Conservation (phyloP, 257 asterid genomes). For the Fraxinus anomala region DNA sequence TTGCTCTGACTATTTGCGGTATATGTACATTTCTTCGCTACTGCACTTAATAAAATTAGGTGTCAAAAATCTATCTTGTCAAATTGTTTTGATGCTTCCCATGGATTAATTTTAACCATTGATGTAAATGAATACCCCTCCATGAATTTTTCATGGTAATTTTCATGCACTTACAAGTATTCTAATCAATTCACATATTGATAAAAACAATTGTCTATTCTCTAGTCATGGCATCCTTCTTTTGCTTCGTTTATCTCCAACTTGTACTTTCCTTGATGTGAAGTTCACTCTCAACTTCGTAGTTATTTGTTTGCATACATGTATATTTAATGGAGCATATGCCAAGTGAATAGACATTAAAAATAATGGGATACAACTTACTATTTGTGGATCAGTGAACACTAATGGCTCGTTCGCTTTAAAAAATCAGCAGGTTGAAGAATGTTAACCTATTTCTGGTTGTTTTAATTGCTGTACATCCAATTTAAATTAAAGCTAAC, state of each 20-base stretch:
- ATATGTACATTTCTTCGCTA: neutral
- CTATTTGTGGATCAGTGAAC: neutral
- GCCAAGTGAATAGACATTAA: conserved; percentile 16
- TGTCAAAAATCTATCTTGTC: neutral
- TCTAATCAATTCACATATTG: neutral
- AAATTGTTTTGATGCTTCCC: neutral
- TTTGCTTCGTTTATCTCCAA: neutral
- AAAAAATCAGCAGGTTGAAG: neutral
- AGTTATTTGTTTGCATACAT: neutral
- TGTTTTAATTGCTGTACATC: neutral
- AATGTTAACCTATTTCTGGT: conserved; percentile 13
- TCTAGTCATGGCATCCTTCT: neutral
- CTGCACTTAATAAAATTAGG: neutral
- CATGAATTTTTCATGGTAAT: neutral
- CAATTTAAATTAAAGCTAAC: neutral
- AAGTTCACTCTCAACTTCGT: neutral
- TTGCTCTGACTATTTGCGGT: neutral
- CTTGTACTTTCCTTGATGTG: neutral
- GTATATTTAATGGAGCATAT: conserved; percentile 14
- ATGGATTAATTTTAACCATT: neutral
- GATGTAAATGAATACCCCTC: neutral
- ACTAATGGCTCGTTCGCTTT: conserved; percentile 6
- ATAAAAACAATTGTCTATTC: neutral
- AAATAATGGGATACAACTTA: neutral
- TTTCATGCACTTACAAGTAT: neutral